phyloP scores from a whole-genome alignment of 1,284 basidiomycete species.

The Puccinia coronata region DNA sequence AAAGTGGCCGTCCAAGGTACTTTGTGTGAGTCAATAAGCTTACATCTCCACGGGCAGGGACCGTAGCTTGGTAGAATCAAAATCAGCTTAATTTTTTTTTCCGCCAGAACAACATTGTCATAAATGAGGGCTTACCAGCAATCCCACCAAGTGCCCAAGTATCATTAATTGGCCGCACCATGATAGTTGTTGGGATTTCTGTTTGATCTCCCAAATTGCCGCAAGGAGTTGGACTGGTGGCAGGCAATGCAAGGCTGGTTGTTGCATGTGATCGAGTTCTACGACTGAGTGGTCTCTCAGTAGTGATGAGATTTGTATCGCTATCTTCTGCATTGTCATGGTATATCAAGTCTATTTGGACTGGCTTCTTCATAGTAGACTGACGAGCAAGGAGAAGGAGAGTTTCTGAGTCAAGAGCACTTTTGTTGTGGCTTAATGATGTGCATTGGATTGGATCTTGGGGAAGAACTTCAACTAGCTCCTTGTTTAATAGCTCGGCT shows the following conservation, averaged over 20 bases:
- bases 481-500: too few species aligned
- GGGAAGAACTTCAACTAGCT: too few species aligned
- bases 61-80: too few species aligned
- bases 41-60: too few species aligned
- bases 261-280: neutral
- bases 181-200: too few species aligned
- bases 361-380: neutral
- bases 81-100: too few species aligned
- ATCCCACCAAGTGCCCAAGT: neutral
- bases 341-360: too few species aligned
- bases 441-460: too few species aligned
- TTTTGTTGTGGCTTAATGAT: neutral
- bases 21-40: too few species aligned
- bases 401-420: neutral
- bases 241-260: too few species aligned
- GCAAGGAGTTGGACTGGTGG: neutral
- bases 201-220: neutral
- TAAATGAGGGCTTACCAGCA: neutral
- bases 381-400: neutral
- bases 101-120: too few species aligned
- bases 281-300: neutral
- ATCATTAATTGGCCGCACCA: neutral
- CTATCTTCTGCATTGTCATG: neutral
- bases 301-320: neutral
- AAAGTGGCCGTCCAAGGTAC: neutral